phyloP scores from a whole-genome alignment of 2,329 filamentous ascomycete species.

The Sporothrix brunneoviolacea region DNA sequence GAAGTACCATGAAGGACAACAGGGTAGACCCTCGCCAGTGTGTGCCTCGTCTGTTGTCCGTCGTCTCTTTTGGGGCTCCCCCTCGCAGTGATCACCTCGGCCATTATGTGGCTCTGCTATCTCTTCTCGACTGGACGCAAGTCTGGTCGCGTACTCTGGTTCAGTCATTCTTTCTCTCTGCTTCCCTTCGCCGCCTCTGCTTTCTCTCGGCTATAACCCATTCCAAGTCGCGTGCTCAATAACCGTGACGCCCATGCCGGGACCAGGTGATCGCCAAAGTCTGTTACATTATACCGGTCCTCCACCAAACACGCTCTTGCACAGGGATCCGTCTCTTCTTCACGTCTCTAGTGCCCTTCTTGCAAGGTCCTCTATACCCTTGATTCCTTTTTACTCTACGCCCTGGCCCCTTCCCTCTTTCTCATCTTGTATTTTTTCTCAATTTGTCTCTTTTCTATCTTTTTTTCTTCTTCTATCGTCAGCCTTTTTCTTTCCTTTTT shows the following conservation, averaged over 20 bases:
- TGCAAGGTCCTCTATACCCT: constrained; percentile 9
- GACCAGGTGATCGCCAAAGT: constrained; percentile 6
- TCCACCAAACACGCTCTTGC: neutral
- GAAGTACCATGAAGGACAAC: neutral
- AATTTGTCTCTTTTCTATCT: constrained; percentile 13
- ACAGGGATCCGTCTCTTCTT: constrained; percentile 2
- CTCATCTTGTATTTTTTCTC: neutral
- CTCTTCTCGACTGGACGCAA: no score
- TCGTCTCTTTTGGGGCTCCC: neutral
- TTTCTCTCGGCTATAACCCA: neutral
- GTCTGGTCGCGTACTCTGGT: no score
- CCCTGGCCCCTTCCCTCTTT: neutral
- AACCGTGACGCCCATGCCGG: neutral
- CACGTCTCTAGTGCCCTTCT: constrained; percentile 11
- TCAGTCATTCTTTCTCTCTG: no score
- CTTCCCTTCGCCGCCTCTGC: neutral
- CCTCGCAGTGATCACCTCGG: neutral
- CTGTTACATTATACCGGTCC: constrained; percentile 10
- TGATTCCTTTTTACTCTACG: constrained; percentile 10
- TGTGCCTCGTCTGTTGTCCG: neutral
- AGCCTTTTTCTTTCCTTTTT: constrained; percentile 14
- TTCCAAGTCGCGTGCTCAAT: neutral
- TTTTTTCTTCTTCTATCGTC: neutral
- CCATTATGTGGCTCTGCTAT: neutral
- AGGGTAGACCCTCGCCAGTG: neutral